Base-by-base conservation (phyloP, 768 basidiomycete species). In the Boletus pseudopeckii region DNA sequence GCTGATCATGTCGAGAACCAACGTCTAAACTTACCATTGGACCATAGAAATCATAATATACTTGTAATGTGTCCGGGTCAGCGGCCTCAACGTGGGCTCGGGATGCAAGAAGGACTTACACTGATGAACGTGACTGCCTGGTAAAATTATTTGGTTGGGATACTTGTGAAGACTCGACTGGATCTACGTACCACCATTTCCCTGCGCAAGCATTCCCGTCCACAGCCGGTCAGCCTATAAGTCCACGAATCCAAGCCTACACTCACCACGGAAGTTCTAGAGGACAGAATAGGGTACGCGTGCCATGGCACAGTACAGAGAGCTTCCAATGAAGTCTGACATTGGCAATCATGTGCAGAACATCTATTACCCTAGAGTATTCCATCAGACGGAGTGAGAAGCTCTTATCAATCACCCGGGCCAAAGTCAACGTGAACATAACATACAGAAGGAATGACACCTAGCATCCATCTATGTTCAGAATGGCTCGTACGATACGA, bases 21-120 rank as follows among this genome's bases (percentile, higher is more conserved):
- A 4, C 15, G 2, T 7, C 4, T 8, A 7, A 22, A 36, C 46
- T 47, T 7, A 60, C 59, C 58, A 60, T 18, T 60, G 58, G 14
- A 60, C 59, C 6, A 17, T 18, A 15, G 22, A 37, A 32, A 24
- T 41, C 30, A 60, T 7, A 18, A 33, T 15, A 20, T 48, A 48
- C 58, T 60, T 40, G 28, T 28, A 1, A 20, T 32, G 15, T 10
- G n/a, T 3, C n/a, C 2, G 1, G 3, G 17, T 54, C 33, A 55
- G 15, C n/a, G n/a, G n/a, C n/a, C n/a, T n/a, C 17, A 5, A 8
- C 2, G 2, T 9, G 14, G 18, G 14, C 28, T 30, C 20, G 7
- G 15, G 18, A 14, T 4, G 11, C 28, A 24, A 34, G 3, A 34
- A 13, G 17, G 20, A 54, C 58, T 30, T 20, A 58, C 55, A 18